Evolutionary conservation across 805 yeast genomes (phyloP), one percentile per base, ranked within the genome.

Genomic region (Pichia nakasei): DNA sequence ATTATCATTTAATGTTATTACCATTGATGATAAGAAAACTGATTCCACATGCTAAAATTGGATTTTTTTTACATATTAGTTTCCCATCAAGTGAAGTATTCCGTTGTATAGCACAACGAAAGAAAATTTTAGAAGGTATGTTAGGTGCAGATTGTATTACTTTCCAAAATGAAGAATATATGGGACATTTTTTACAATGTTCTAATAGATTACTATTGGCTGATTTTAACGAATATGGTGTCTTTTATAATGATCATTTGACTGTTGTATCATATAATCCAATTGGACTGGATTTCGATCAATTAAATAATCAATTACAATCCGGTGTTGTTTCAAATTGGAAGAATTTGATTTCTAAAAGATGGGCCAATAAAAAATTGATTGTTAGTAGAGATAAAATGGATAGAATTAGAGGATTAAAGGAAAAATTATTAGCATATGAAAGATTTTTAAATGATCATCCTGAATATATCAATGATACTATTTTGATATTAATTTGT

Each of bases 31-130:
- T 91, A 4, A 73, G 96, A 48, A 70, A 78, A 46, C 65, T 71
- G 50, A 60, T 88, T 20, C 96, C 97, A 5, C 61, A 77, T 45
- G 97, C 95, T 2, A 78, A 82, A 49, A 88, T 93, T 52, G 97
- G 96, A 0, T 84, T 89, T 53, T 93, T 88, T 63, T 68, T 93
- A 45, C 98, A 93, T 57, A 85, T 91, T 13, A 84, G 97, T 1
- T 91, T 91, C 67, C 98, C 98, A 9, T 85, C 96, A 4, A 80
- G 91, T 45, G 98, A 91, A 61, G 96, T 91, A 3, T 93, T 89
- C 65, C 73, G 97, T 51, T 89, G 97, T 55, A 74, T 91, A 48
- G 96, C 97, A 1, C 93, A 87, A 55, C 73, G 98, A 54, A 79
- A 77, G 40, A 75, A 74, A 12, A 70, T 93, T 13, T 67, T 93